A percentile compares a stretch with the other conserved stretches of the same genome.
Conservation (phyloP, 164 flowering plant species). For the Vitis amurensis region DNA sequence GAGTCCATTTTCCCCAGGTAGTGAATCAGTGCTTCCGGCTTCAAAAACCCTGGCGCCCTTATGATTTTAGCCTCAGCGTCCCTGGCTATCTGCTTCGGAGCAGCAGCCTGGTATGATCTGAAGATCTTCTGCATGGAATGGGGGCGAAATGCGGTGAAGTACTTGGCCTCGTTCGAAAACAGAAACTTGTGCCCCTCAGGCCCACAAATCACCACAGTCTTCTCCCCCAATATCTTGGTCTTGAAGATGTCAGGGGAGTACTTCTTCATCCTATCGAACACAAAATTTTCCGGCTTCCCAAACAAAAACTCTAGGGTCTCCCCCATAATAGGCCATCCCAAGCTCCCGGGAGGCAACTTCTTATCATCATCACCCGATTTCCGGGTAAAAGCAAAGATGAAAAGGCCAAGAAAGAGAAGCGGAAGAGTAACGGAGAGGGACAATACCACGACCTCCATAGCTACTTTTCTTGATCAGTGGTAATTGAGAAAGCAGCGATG, state of each 20-base stretch:
- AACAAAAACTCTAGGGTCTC: conserved; percentile 29
- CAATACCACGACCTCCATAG: too few relatives aligned
- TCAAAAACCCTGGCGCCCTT: conserved; percentile 27
- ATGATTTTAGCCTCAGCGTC: conserved; percentile 6
- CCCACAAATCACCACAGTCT: conserved; percentile 37
- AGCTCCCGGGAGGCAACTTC: conserved; percentile 39
- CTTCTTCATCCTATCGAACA: conserved; percentile 28
- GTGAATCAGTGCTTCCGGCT: conserved; percentile 27
- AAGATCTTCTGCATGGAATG: conserved; percentile 34
- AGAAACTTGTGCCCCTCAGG: conserved; percentile 39
- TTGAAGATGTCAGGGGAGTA: conserved; percentile 37
- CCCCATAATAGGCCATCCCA: conserved; percentile 47
- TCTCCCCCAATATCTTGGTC: conserved; percentile 32
- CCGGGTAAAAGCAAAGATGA: too few relatives aligned
- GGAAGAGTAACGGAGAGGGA: background rate
- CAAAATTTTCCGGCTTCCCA: conserved; percentile 37
- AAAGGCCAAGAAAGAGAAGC: too few relatives aligned
- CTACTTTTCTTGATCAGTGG: too few relatives aligned
- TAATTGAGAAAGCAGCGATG: too few relatives aligned
- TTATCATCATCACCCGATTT: too few relatives aligned
- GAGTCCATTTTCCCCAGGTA: conserved; percentile 29
- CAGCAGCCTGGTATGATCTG: conserved; percentile 23
- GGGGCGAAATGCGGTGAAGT: conserved; percentile 29
- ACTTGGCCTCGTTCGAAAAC: conserved; percentile 36
- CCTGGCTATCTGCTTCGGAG: background rate